Evolutionary conservation across 768 basidiomycete genomes (phyloP).

Genomic region (Kockovaella imperatae): DNA sequence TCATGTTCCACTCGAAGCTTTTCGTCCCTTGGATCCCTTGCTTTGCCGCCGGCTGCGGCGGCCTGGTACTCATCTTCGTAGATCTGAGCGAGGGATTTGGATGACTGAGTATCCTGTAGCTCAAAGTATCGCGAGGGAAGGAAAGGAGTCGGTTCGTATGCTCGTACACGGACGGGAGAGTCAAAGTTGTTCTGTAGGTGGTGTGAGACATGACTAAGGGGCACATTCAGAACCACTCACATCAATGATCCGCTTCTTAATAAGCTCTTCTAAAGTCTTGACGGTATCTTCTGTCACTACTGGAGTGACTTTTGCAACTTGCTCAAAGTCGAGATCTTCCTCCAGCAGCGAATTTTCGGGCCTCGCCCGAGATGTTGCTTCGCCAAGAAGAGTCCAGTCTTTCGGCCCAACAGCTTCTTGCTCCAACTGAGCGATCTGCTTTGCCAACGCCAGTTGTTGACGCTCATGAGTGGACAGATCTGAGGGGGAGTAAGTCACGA

Average conservation of each 20-base stretch:
- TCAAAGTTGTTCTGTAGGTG: slow-evolving; percentile 59
- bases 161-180: slow-evolving; percentile 77
- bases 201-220: background rate
- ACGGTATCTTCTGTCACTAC: slow-evolving; percentile 83
- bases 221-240: slow-evolving; percentile 38
- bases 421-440: slow-evolving; percentile 76
- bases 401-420: slow-evolving; percentile 78
- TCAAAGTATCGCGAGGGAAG: slow-evolving; percentile 83
- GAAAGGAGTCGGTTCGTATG: slow-evolving; percentile 76
- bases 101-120: slow-evolving; percentile 77
- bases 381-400: slow-evolving; percentile 88
- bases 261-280: slow-evolving; percentile 72
- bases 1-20: slow-evolving; percentile 82
- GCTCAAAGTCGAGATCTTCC: slow-evolving; percentile 92
- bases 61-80: slow-evolving; percentile 88
- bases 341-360: slow-evolving; percentile 87
- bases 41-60: slow-evolving; percentile 53
- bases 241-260: slow-evolving; percentile 80
- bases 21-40: slow-evolving; percentile 72
- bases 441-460: slow-evolving; percentile 61
- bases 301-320: slow-evolving; percentile 75
- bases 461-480: slow-evolving; percentile 69
- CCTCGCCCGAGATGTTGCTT: slow-evolving; percentile 69
- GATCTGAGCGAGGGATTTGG: slow-evolving; percentile 84
- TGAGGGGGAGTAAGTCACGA: slow-evolving; percentile 14